Conservation (phyloP, 2,329 filamentous ascomycete genomes). For the Phaeosphaeria sp. region DNA sequence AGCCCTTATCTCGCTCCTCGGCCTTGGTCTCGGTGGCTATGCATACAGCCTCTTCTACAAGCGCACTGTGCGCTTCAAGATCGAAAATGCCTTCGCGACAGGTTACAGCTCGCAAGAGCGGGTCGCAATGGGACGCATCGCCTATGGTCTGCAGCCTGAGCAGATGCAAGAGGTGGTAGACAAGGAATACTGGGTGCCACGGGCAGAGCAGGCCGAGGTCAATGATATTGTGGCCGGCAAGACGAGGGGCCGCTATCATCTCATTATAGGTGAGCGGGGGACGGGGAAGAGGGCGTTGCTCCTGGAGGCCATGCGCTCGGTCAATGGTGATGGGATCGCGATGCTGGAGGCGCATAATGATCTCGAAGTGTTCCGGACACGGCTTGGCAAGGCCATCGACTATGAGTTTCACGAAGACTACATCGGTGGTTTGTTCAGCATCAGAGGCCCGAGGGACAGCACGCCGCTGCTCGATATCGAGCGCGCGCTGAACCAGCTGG, state of each 20-base stretch:
- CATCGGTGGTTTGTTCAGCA: slow-evolving; percentile 93
- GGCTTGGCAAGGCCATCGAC: slow-evolving; percentile 90
- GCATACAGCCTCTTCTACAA: slow-evolving; percentile 46
- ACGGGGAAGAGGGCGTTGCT: slow-evolving; percentile 96
- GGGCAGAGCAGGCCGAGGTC: slow-evolving; percentile 79
- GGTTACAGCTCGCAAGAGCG: slow-evolving; percentile 46
- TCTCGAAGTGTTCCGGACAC: slow-evolving; percentile 90
- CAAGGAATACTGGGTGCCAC: slow-evolving; percentile 76
- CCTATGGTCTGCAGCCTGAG: slow-evolving; percentile 35
- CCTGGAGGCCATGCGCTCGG: slow-evolving; percentile 89
- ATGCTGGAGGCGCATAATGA: slow-evolving; percentile 98
- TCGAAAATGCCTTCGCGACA: slow-evolving; percentile 42
- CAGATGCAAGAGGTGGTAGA: slow-evolving; percentile 42
- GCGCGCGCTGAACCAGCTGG: slow-evolving; percentile 93
- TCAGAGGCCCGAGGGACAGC: slow-evolving; percentile 87
- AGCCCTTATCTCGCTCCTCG: slow-evolving; percentile 42
- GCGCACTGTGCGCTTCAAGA: slow-evolving; percentile 36
- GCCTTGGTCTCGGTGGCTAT: slow-evolving; percentile 42
- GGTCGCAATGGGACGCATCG: slow-evolving; percentile 37
- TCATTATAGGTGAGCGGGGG: slow-evolving; percentile 93
- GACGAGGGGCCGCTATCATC: slow-evolving; percentile 80
- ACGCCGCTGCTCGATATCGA: slow-evolving; percentile 94
- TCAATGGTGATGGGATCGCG: slow-evolving; percentile 83
- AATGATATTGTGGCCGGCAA: slow-evolving; percentile 81
- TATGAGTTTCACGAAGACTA: slow-evolving; percentile 98